These are phyloP conservation scores for Tilletia indica DNA, from an alignment of 1,284 basidiomycete species.

Conservation along the genomic window DNA sequence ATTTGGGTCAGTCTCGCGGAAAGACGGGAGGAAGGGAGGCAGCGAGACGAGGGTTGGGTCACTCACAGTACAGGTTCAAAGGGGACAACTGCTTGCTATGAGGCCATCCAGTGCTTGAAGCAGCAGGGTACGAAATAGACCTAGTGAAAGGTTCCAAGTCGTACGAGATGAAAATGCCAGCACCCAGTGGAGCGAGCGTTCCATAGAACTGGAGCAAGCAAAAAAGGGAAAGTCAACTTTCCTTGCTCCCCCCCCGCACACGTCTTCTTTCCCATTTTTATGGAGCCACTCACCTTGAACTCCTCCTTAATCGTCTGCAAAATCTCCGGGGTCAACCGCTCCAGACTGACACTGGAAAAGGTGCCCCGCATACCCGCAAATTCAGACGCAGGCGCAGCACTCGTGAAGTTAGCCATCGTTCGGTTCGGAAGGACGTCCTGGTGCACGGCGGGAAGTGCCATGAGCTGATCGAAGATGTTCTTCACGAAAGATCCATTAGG, in stretches of 20 bases:
- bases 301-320: conserved; percentile 7
- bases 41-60: not conserved
- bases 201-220: not conserved
- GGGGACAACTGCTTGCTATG: not conserved
- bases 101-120: conserved; percentile 1
- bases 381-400: not conserved
- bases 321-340: conserved; percentile 11
- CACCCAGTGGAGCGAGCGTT: not conserved
- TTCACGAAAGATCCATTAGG: not conserved
- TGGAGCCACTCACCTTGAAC: conserved; percentile 10
- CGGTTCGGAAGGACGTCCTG: not conserved
- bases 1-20: not conserved
- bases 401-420: conserved; percentile 11
- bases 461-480: conserved; percentile 1
- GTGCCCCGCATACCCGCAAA: conserved; percentile 12
- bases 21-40: no score
- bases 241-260: not conserved
- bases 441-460: not conserved
- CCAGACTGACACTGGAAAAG: not conserved
- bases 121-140: not conserved
- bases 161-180: conserved; percentile 13
- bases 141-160: conserved; percentile 1
- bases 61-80: conserved; percentile 18
- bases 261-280: no score
- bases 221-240: not conserved